Conservation (phyloP, 305 asterid species). For the Solanum hybrid region DNA sequence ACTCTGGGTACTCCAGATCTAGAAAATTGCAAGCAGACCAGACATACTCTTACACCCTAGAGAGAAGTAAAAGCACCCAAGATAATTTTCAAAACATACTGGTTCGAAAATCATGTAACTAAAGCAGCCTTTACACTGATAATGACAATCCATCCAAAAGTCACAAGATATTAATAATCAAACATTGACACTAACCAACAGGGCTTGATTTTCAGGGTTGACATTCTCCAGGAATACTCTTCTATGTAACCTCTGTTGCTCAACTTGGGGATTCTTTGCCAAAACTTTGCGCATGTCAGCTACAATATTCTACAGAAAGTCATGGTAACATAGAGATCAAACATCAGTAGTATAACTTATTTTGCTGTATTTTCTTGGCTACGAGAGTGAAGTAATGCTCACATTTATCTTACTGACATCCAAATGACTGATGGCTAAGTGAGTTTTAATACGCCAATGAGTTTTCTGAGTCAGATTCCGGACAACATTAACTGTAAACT, state of each 20-base stretch:
- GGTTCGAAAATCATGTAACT: background rate
- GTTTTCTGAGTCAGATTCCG: constrained; percentile 91
- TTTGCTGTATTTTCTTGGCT: background rate
- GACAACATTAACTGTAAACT: constrained; percentile 84
- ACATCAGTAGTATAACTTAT: background rate
- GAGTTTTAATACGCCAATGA: constrained; percentile 97
- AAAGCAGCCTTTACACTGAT: background rate
- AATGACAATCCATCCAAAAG: background rate
- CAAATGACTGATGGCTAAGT: constrained; percentile 88
- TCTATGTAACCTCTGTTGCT: constrained; percentile 93
- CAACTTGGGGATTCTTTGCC: constrained; percentile 93
- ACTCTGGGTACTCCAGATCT: background rate
- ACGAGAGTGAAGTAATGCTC: constrained; percentile 13
- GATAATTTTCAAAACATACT: background rate
- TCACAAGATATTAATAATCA: constrained; percentile 11
- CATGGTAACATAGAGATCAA: background rate
- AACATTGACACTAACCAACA: constrained; percentile 52
- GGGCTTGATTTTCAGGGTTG: constrained; percentile 83
- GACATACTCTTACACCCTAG: background rate
- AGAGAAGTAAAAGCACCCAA: background rate
- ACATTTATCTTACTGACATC: constrained; percentile 87
- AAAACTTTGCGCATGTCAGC: constrained; percentile 99
- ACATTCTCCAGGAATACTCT: constrained; percentile 83
- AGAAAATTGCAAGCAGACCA: background rate
- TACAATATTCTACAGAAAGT: constrained; percentile 60